Evolutionary conservation across 495 filamentous ascomycete genomes (phyloP).

Genomic region (Daldinia loculata): DNA sequence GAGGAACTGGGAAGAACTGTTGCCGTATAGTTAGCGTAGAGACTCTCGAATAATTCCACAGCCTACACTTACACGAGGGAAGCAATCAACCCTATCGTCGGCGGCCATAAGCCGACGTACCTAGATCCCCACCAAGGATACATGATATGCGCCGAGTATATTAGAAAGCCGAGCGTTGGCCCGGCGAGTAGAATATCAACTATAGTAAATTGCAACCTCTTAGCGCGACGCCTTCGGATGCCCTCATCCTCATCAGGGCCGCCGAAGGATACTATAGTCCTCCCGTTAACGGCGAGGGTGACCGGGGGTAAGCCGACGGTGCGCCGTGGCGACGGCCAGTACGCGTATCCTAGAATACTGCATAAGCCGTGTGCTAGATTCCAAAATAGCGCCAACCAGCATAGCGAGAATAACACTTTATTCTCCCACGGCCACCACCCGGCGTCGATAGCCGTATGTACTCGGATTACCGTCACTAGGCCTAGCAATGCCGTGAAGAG

Average conservation of each 20-base stretch:
- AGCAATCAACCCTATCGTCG: constrained; percentile 43
- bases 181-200: constrained; percentile 38
- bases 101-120: constrained; percentile 43
- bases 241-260: constrained; percentile 40
- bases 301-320: constrained; percentile 40
- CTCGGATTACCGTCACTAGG: constrained; percentile 37
- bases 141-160: constrained; percentile 45
- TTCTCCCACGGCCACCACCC: constrained; percentile 47
- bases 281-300: constrained; percentile 32
- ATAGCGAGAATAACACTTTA: constrained; percentile 41
- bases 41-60: background rate
- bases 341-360: constrained; percentile 39
- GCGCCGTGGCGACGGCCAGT: constrained; percentile 42
- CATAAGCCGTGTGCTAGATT: constrained; percentile 36
- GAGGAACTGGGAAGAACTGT: constrained; percentile 38
- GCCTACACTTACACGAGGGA: constrained; percentile 36
- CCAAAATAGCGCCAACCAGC: constrained; percentile 41
- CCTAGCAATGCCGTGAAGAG: constrained; percentile 37
- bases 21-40: background rate
- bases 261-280: constrained; percentile 39
- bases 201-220: constrained; percentile 40
- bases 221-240: constrained; percentile 32
- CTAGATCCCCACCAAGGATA: constrained; percentile 44
- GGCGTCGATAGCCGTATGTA: constrained; percentile 43
- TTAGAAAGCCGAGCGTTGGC: constrained; percentile 37